phyloP scores from a whole-genome alignment of 108 stramenopile genomes.

The Cyclotella baltica region DNA sequence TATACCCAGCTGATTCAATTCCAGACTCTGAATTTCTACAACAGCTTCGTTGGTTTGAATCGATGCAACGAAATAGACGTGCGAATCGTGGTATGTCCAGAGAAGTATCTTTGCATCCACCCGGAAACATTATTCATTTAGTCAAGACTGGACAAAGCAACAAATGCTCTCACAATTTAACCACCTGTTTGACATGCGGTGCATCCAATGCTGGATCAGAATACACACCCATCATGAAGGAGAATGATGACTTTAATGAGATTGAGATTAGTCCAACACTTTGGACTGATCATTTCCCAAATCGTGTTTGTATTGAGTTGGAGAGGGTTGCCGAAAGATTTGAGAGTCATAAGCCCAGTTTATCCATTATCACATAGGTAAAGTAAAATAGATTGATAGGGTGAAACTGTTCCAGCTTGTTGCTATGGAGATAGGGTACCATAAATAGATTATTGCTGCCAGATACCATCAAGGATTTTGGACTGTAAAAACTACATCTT shows the following conservation, averaged over 20 bases:
- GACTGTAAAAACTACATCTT: too few relatives aligned
- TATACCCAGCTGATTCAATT: conserved; percentile 52
- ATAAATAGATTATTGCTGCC: too few relatives aligned
- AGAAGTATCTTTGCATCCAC: conserved; percentile 69
- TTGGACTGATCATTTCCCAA: conserved; percentile 91
- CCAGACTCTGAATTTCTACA: conserved; percentile 74
- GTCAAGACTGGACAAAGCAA: conserved; percentile 83
- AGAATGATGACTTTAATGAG: conserved; percentile 88
- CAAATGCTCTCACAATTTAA: conserved; percentile 50
- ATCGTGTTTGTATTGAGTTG: conserved; percentile 74
- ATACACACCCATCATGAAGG: conserved; percentile 83
- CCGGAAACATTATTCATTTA: conserved; percentile 85
- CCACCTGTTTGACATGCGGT: conserved; percentile 74
- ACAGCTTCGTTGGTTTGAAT: conserved; percentile 75
- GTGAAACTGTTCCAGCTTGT: too few relatives aligned
- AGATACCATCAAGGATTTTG: too few relatives aligned
- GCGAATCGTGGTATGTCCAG: conserved; percentile 62
- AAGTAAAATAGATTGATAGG: too few relatives aligned
- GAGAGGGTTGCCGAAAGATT: conserved; percentile 59
- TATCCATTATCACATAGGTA: too few relatives aligned
- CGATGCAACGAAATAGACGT: conserved; percentile 68
- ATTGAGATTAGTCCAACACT: conserved; percentile 88
- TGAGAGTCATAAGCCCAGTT: too few relatives aligned
- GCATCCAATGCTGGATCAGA: conserved; percentile 75
- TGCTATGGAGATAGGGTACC: too few relatives aligned